These are phyloP conservation scores for Daldinia concentrica DNA, from an alignment of 495 filamentous ascomycete species.

Conservation along the genomic window DNA sequence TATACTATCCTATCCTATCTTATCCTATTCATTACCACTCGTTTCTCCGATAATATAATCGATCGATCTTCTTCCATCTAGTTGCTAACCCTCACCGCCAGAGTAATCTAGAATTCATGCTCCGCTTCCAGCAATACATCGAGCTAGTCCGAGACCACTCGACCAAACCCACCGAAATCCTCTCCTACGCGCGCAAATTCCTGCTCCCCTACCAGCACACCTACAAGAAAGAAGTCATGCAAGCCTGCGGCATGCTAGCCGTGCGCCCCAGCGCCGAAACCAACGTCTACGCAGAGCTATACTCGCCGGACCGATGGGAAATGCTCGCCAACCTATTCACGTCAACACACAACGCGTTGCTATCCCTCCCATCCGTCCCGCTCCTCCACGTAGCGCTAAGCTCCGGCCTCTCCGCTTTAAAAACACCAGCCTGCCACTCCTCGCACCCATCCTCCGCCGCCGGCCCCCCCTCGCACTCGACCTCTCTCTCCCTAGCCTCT, in stretches of 20 bases:
- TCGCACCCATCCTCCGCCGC: constrained; percentile 48
- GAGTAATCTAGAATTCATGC: constrained; percentile 91
- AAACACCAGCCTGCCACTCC: constrained; percentile 93
- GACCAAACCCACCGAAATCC: constrained; percentile 75
- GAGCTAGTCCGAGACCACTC: constrained; percentile 79
- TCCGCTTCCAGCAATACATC: constrained; percentile 95
- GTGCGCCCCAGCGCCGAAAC: constrained; percentile 64
- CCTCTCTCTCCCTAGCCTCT: constrained; percentile 49
- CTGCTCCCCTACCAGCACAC: constrained; percentile 72
- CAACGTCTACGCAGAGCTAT: constrained; percentile 64
- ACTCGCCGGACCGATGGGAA: constrained; percentile 75
- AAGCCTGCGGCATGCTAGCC: constrained; percentile 83
- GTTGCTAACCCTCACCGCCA: constrained; percentile 43
- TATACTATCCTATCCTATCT: not conserved
- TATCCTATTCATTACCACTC: not conserved
- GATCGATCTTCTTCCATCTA: not conserved
- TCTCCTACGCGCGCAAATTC: constrained; percentile 80
- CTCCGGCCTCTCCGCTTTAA: constrained; percentile 91
- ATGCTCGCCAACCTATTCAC: constrained; percentile 84
- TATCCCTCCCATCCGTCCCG: constrained; percentile 82
- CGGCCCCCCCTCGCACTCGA: constrained; percentile 52
- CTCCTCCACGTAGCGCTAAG: constrained; percentile 92
- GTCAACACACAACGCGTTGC: constrained; percentile 84
- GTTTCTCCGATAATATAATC: not conserved
- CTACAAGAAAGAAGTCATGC: constrained; percentile 72